Evolutionary conservation across 345 rosid species (phyloP), one percentile per base, ranked within the genome.

Genomic region (Reutealis trisperma): DNA sequence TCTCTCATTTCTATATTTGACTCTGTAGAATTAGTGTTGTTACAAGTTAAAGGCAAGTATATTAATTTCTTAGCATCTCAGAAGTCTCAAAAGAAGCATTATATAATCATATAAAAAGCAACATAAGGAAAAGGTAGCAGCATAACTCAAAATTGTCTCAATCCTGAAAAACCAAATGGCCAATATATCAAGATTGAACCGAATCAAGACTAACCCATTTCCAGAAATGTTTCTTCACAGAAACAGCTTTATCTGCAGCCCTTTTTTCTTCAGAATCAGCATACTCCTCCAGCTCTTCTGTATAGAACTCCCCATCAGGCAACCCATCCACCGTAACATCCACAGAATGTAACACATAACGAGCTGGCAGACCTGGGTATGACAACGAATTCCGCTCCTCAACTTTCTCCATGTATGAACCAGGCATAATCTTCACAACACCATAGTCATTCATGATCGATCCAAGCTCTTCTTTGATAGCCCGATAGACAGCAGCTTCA

Each of bases 381-480:
- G 97, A 95, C 10, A 45, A 0, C 16, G 99, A 95, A 83, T 86
- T 79, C 75, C 91, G 74, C 75, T 93, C 97, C 85, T 95, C 98
- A 11, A 90, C 84, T 75, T 82, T 89, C 85, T 85, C 83, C 58
- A 60, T 44, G 60, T 89, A 90, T 22, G 90, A 86, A 8, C 90
- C 94, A 2, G 92, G 90, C 60, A 93, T 71, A 64, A 94, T 81
- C 69, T 41, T 81, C 25, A 89, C 88, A 8, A 57, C 51, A 30
- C 60, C 78, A 3, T 45, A 67, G 30, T 62, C 61, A 45, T 27
- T 64, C 14, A 80, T 67, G 14, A 92, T 68, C 7, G 90, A 89
- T 18, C 98, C 99, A 21, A 95, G 88, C 78, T 95, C 99, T 82
- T 95, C 98, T 81, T 79, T 90, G 0, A 95, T 78, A 6, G 97